Conservation (phyloP, 129 eudicot genomes). For the Saposhnikovia divaricata region DNA sequence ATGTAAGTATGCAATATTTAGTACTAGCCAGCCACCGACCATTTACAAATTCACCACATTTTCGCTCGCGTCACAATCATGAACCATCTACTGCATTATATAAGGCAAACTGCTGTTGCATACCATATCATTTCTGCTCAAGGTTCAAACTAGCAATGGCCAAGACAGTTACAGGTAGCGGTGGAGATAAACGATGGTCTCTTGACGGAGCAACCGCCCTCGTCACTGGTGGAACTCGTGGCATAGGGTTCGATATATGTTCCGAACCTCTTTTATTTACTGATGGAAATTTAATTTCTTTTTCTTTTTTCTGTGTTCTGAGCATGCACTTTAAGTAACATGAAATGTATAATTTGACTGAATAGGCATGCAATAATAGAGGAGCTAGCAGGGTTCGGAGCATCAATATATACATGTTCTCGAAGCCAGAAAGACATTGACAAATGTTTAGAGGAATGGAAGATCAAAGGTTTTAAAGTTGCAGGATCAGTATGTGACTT, state of each 20-base stretch:
- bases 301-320: not conserved
- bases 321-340: not conserved
- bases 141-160: not conserved
- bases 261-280: not conserved
- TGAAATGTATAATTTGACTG: not conserved
- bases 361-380: conserved; percentile 22
- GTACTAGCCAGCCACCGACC: no score
- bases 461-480: conserved; percentile 32
- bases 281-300: no score
- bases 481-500: conserved; percentile 38
- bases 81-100: not conserved
- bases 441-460: conserved; percentile 36
- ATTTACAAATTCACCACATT: no score
- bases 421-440: conserved; percentile 32
- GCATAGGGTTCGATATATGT: conserved; percentile 27
- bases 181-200: conserved; percentile 33
- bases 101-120: not conserved
- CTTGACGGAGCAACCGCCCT: conserved; percentile 41
- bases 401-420: conserved; percentile 35
- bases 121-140: not conserved
- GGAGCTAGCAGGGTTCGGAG: conserved; percentile 27
- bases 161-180: not conserved
- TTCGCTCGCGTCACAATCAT: no score
- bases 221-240: conserved; percentile 49
- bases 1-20: no score